Percentiles rank a stretch among this genome's conserved stretches.
Evolutionary conservation across 2,329 filamentous ascomycete species (phyloP).

Genomic region (Penicillium brasilianum): DNA sequence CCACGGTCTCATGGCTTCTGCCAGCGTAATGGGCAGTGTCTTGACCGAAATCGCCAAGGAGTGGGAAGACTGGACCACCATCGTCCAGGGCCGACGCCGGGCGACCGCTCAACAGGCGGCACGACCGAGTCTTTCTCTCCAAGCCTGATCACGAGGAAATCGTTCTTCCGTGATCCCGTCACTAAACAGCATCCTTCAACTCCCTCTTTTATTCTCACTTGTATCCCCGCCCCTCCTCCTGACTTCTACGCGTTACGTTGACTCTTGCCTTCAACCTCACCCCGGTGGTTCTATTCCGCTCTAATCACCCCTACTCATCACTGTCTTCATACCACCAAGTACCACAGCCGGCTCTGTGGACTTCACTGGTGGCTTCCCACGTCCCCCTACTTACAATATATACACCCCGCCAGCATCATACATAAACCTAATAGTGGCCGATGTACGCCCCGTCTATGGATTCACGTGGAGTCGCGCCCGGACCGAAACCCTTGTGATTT

Average conservation of each 20-base stretch:
- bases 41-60: conserved; percentile 92
- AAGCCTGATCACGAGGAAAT: conserved; percentile 16
- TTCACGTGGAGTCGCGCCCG: conserved; percentile 24
- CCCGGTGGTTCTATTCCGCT: neutral
- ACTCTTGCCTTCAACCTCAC: neutral
- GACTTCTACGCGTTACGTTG: conserved; percentile 5
- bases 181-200: neutral
- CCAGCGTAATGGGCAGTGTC: conserved; percentile 90
- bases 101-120: conserved; percentile 34
- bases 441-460: conserved; percentile 30
- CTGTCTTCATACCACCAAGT: conserved; percentile 3
- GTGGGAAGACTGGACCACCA: conserved; percentile 84
- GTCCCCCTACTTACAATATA: conserved; percentile 8
- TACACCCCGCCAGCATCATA: conserved; percentile 8
- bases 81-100: conserved; percentile 52
- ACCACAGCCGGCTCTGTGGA: conserved; percentile 21
- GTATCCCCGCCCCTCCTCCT: neutral
- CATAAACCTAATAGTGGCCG: conserved; percentile 29
- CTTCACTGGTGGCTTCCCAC: too few relatives aligned
- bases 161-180: neutral
- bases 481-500: conserved; percentile 31
- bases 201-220: neutral
- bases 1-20: conserved; percentile 94
- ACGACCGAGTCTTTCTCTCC: conserved; percentile 27
- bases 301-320: conserved; percentile 1